Conservation (phyloP, 345 rosid genomes). For the Noccaea caerulescens region DNA sequence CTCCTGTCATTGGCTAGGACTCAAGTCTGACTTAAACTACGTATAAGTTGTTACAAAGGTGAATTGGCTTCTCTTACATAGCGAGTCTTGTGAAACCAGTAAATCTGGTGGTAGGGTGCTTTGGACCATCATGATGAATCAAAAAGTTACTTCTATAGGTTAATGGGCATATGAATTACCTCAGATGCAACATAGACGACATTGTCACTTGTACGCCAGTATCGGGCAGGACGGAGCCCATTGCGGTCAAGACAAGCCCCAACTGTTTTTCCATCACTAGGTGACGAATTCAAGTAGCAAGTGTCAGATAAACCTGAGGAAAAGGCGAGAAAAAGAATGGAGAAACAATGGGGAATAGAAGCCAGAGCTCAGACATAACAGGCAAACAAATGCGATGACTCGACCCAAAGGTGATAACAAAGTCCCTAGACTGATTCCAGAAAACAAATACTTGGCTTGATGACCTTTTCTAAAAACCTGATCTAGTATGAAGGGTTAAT, state of each 20-base stretch:
- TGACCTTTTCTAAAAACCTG: constrained; percentile 1
- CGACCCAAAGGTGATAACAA: constrained; percentile 13
- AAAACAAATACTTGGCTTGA: background rate
- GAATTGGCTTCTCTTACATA: constrained; percentile 11
- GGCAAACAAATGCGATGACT: constrained; percentile 26
- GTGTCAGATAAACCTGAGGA: constrained; percentile 45
- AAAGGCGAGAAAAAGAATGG: constrained; percentile 31
- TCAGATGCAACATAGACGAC: constrained; percentile 97
- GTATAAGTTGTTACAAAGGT: background rate
- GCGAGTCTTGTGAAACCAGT: constrained; percentile 17
- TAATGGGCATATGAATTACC: constrained; percentile 52
- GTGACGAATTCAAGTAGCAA: constrained; percentile 49
- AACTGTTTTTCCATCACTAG: constrained; percentile 98
- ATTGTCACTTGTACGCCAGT: constrained; percentile 94
- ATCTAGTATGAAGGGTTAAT: background rate
- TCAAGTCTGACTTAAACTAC: background rate
- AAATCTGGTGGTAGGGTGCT: constrained; percentile 1
- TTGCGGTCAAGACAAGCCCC: constrained; percentile 98
- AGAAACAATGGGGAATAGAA: constrained; percentile 29
- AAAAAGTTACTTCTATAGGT: constrained; percentile 21
- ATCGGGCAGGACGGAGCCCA: constrained; percentile 99
- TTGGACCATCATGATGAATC: constrained; percentile 14
- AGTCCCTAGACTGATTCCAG: constrained; percentile 9
- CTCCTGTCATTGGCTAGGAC: background rate
- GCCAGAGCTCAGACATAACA: constrained; percentile 35